phyloP scores from a whole-genome alignment of 2,329 filamentous ascomycete species.

The Cladosporium austrohemisphaericum region DNA sequence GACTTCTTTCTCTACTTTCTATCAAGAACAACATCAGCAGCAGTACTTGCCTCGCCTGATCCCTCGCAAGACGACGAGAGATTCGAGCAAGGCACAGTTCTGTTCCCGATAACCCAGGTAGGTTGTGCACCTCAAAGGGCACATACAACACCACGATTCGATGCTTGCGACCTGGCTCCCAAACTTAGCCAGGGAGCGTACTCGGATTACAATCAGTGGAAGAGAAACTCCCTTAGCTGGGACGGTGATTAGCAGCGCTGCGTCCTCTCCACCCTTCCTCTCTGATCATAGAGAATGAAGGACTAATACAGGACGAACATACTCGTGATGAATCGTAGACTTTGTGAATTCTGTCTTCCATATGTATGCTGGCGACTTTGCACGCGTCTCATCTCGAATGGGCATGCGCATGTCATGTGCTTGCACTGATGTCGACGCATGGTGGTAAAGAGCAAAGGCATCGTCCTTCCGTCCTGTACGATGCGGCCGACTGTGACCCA shows the following conservation, averaged over 20 bases:
- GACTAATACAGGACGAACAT: constrained; percentile 16
- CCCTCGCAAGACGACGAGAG: no score
- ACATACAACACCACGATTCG: constrained; percentile 42
- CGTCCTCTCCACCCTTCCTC: constrained; percentile 51
- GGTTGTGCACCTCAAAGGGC: background rate
- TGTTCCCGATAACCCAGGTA: background rate
- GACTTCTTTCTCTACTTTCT: no score
- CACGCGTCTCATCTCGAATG: no score
- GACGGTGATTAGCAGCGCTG: constrained; percentile 49
- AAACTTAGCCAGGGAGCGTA: constrained; percentile 47
- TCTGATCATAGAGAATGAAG: constrained; percentile 3
- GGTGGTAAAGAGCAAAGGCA: no score
- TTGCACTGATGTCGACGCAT: no score
- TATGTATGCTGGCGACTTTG: no score
- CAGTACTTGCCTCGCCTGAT: background rate
- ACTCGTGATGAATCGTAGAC: background rate
- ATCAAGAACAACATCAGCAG: background rate
- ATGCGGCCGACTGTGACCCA: no score
- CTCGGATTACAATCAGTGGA: constrained; percentile 47
- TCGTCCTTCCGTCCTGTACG: no score
- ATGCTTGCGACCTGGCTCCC: constrained; percentile 46
- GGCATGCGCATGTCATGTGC: no score
- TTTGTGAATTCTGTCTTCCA: background rate
- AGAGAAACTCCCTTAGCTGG: constrained; percentile 40
- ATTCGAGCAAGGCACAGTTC: background rate